phyloP scores from a whole-genome alignment of 805 yeast genomes.

The Nadsonia fulvescens region DNA sequence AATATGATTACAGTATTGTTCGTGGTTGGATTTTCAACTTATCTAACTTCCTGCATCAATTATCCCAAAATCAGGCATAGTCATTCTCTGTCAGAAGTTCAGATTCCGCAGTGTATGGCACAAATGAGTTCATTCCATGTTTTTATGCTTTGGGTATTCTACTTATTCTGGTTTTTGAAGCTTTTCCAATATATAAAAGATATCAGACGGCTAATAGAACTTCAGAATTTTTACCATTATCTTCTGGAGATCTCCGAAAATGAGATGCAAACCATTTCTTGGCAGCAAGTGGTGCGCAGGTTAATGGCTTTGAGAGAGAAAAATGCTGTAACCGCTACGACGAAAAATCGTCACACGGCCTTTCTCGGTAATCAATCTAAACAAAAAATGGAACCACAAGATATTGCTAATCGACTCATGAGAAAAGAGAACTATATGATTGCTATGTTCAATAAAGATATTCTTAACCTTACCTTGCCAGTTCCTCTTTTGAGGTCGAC shows the following conservation, averaged over 20 bases:
- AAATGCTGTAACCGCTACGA: slow-evolving; percentile 45
- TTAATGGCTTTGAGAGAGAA: slow-evolving; percentile 61
- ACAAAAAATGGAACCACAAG: slow-evolving; percentile 73
- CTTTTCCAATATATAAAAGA: slow-evolving; percentile 33
- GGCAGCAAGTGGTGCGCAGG: slow-evolving; percentile 73
- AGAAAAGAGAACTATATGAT: slow-evolving; percentile 86
- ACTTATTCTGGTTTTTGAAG: slow-evolving; percentile 23
- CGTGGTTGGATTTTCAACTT: slow-evolving; percentile 62
- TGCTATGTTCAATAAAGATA: slow-evolving; percentile 66
- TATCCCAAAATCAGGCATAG: slow-evolving; percentile 26
- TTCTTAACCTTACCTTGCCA: slow-evolving; percentile 49
- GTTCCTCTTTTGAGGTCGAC: slow-evolving; percentile 21
- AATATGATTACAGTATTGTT: slow-evolving; percentile 64
- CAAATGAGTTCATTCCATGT: slow-evolving; percentile 31
- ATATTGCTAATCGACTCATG: slow-evolving; percentile 90
- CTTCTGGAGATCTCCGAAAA: slow-evolving; percentile 55
- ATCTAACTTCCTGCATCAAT: slow-evolving; percentile 68
- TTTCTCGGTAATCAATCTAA: slow-evolving; percentile 22
- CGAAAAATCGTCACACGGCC: too few species aligned
- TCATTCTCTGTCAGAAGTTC: slow-evolving; percentile 22
- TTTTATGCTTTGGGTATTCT: slow-evolving; percentile 44
- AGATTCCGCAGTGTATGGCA: slow-evolving; percentile 29
- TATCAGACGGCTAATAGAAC: slow-evolving; percentile 48
- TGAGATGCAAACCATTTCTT: slow-evolving; percentile 81
- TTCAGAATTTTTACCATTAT: slow-evolving; percentile 57